phyloP scores from a whole-genome alignment of 2,329 filamentous ascomycete genomes.

The Cordyceps militaris region DNA sequence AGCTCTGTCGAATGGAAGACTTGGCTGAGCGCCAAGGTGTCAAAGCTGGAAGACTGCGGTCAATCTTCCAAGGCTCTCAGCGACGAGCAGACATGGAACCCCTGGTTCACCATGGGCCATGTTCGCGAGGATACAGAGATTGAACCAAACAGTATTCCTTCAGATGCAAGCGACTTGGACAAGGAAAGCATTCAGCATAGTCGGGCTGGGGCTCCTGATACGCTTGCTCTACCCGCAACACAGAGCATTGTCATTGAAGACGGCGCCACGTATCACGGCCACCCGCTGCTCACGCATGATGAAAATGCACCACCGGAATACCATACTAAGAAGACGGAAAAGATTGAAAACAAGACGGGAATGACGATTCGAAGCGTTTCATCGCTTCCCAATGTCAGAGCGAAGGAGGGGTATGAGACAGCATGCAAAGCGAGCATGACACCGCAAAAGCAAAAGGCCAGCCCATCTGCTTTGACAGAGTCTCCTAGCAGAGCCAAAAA shows the following conservation, averaged over 20 bases:
- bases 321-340: background rate
- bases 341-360: background rate
- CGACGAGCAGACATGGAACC: constrained; percentile 9
- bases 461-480: constrained; percentile 12
- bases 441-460: constrained; percentile 6
- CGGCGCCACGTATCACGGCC: background rate
- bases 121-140: constrained; percentile 46
- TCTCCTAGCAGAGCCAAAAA: background rate
- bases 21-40: constrained; percentile 46
- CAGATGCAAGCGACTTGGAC: background rate
- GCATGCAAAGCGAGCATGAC: background rate
- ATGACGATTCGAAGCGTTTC: constrained; percentile 17
- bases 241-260: constrained; percentile 11
- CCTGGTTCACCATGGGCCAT: constrained; percentile 28
- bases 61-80: constrained; percentile 7
- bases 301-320: constrained; percentile 6
- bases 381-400: constrained; percentile 19
- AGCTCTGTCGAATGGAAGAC: constrained; percentile 50
- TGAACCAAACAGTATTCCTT: constrained; percentile 23
- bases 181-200: background rate
- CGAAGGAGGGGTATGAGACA: background rate
- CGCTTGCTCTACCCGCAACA: background rate
- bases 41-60: constrained; percentile 33
- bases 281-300: background rate
- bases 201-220: background rate